Percentiles rank a stretch among this genome's conserved stretches.
phyloP scores from a whole-genome alignment of 2,329 filamentous ascomycete genomes.

The Ophiostoma populinum region DNA sequence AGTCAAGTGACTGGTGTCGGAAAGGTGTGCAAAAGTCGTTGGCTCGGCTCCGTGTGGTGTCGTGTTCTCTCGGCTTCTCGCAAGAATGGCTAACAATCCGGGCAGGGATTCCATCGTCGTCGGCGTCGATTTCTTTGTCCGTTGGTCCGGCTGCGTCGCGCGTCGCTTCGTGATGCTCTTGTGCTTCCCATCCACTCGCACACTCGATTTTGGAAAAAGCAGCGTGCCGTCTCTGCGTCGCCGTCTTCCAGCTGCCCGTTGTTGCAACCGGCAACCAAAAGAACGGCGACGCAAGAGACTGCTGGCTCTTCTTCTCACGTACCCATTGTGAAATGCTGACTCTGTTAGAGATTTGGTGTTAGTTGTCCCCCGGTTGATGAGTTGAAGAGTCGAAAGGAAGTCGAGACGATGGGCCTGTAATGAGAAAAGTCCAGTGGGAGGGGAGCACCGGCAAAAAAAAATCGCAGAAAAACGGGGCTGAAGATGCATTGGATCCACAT shows the following conservation, averaged over 20 bases:
- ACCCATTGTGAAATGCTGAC: conserved; percentile 42
- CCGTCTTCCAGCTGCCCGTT: not conserved
- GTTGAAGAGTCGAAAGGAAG: conserved; percentile 2
- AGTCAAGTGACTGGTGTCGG: too few relatives aligned
- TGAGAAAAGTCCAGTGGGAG: too few relatives aligned
- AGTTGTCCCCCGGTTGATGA: conserved; percentile 12
- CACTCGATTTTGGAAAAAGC: conserved; percentile 10
- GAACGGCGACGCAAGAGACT: not conserved
- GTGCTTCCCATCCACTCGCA: conserved; percentile 12
- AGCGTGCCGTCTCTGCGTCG: not conserved
- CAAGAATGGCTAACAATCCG: conserved; percentile 2
- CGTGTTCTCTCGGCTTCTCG: too few relatives aligned
- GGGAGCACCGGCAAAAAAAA: conserved; percentile 6
- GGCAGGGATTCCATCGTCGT: conserved; percentile 1
- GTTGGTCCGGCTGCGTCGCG: not conserved
- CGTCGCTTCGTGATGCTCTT: not conserved
- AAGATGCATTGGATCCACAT: not conserved
- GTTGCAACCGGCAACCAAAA: too few relatives aligned
- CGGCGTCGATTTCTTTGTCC: not conserved
- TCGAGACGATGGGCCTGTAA: too few relatives aligned
- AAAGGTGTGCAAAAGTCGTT: too few relatives aligned
- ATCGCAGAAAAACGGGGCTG: conserved; percentile 4
- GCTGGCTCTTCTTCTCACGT: conserved; percentile 25
- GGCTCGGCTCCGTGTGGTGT: too few relatives aligned
- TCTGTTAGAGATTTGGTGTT: conserved; percentile 9